Evolutionary conservation across 768 basidiomycete genomes (phyloP), one percentile per base, ranked within the genome.

Genomic region (Lentinula guzmanii): DNA sequence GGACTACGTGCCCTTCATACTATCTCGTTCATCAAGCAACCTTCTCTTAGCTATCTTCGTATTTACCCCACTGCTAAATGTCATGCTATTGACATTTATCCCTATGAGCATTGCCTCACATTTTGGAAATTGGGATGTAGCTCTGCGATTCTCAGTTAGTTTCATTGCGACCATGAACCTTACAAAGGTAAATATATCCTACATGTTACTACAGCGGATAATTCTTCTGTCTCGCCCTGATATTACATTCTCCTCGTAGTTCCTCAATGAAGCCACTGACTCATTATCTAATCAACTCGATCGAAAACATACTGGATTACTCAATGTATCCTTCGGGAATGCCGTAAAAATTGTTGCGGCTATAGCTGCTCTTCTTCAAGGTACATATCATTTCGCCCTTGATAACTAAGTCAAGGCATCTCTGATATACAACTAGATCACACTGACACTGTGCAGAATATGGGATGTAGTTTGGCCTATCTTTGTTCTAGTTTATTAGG

Each of bases 391-490:
- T 51, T 11, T 51, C 50, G 15, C n/a, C 10, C 5, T 24, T 33
- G 18, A 13, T 31, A 39, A 13, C 21, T 16, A 18, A 28, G 34
- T 18, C 24, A 24, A 24, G 24, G 24, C 24, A 24, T 24, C 24
- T 24, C 24, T 24, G 24, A 46, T 35, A 61, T 50, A 3, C 33
- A 57, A 56, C 41, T 67, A 89, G 91, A 83, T 58, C 81, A 97
- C 73, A 78, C 94, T n/a, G 85, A 90, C 37, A 90, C 95, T 68
- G 94, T 95, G 2, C 93, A 97, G 73, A 95, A 92, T 31, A 94
- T 93, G 46, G 90, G 90, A 63, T 13, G 34, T 21, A 33, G 33
- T 52, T 33, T 52, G 10, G 13, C 2, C n/a, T 4, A 9, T 24
- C 24, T 24, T 50, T 10, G 18, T 50, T 4, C 2, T 21, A 21